Evolutionary conservation across 495 filamentous ascomycete species (phyloP).

Genomic region (Lophiostoma macrostomum): DNA sequence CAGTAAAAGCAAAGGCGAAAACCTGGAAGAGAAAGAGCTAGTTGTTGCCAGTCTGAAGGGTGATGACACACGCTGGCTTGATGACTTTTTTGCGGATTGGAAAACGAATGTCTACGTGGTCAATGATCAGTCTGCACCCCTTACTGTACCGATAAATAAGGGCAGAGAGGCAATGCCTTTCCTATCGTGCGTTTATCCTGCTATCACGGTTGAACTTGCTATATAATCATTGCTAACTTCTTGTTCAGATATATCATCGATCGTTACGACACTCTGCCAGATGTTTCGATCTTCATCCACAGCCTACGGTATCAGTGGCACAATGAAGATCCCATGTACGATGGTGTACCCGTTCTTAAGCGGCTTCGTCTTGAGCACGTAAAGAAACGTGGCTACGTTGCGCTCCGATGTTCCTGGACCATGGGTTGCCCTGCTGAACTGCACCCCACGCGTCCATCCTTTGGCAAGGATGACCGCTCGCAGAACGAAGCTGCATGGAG

Average conservation of each 20-base stretch:
- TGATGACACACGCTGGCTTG: constrained; percentile 49
- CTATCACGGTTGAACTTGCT: background rate
- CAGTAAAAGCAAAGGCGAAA: background rate
- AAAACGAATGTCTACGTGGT: constrained; percentile 53
- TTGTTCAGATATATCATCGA: constrained; percentile 58
- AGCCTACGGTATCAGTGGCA: constrained; percentile 64
- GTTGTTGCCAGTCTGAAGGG: constrained; percentile 30
- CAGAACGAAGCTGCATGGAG: constrained; percentile 25
- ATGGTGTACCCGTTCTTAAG: constrained; percentile 31
- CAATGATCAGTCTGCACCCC: constrained; percentile 46
- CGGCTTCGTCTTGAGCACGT: constrained; percentile 23
- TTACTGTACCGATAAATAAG: constrained; percentile 53
- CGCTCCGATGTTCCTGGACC: constrained; percentile 32
- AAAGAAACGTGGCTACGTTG: constrained; percentile 22
- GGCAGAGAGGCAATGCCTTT: constrained; percentile 60
- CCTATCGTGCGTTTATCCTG: constrained; percentile 41
- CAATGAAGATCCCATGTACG: constrained; percentile 43
- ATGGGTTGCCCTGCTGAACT: constrained; percentile 34
- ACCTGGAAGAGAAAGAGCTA: constrained; percentile 30
- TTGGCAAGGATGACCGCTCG: constrained; percentile 22
- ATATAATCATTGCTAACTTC: background rate
- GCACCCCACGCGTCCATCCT: constrained; percentile 13
- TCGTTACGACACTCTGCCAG: constrained; percentile 59
- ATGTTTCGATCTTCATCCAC: constrained; percentile 61
- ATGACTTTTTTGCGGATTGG: constrained; percentile 49